phyloP scores from a whole-genome alignment of 805 yeast species.

The Blastobotrys muscicola region DNA sequence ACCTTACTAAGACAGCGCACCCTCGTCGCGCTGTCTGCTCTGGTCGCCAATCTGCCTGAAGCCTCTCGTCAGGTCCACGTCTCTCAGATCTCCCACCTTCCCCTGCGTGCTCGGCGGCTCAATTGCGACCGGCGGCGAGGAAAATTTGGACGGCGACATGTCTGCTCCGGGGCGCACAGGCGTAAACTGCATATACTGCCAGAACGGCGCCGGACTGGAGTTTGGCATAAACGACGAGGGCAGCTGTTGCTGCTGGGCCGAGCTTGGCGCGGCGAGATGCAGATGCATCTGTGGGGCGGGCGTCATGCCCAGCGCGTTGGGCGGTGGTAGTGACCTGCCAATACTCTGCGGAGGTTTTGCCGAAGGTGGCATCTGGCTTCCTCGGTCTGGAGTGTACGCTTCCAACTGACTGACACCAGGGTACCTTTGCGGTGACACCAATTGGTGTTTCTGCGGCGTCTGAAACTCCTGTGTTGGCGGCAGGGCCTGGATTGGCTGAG shows the following conservation, averaged over 20 bases:
- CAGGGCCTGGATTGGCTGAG: conserved; percentile 2
- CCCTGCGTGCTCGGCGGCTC: conserved; percentile 6
- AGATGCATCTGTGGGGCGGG: conserved; percentile 23
- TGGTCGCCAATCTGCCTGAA: conserved; percentile 27
- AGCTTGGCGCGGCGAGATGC: conserved; percentile 29
- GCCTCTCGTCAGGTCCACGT: conserved; percentile 41
- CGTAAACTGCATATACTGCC: conserved; percentile 80
- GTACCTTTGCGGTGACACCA: conserved; percentile 13
- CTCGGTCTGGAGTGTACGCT: conserved; percentile 58
- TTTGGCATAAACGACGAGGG: conserved; percentile 38
- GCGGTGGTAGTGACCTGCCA: neutral
- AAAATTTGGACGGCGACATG: conserved; percentile 23
- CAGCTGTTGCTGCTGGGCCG: conserved; percentile 27
- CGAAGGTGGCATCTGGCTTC: conserved; percentile 18
- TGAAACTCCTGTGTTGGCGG: conserved; percentile 6
- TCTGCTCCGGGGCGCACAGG: conserved; percentile 20
- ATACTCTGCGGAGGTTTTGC: neutral
- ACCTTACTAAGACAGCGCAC: neutral
- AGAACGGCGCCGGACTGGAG: conserved; percentile 76
- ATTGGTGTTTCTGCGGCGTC: conserved; percentile 14
- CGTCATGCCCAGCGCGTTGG: conserved; percentile 6
- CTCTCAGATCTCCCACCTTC: conserved; percentile 35
- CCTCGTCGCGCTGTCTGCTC: conserved; percentile 12
- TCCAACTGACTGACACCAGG: conserved; percentile 41
- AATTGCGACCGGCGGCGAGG: conserved; percentile 14